phyloP scores from a whole-genome alignment of 306 rosid genomes.

The Quercus parvula region DNA sequence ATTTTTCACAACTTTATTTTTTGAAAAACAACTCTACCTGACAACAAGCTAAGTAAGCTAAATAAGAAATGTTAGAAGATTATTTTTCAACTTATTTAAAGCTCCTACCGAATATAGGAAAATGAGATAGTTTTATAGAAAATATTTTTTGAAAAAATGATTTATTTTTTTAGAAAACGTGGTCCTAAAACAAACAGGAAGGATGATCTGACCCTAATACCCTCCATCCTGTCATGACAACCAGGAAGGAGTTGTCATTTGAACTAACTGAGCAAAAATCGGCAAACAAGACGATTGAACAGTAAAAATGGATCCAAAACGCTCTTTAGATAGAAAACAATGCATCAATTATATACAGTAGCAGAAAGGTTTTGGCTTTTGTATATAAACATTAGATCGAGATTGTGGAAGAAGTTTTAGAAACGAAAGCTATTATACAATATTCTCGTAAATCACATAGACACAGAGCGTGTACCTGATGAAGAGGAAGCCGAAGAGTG shows the following conservation, averaged over 20 bases:
- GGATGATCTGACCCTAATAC: no score
- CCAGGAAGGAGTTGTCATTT: no score
- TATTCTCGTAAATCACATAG: neutral
- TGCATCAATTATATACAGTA: neutral
- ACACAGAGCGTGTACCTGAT: conserved; percentile 35
- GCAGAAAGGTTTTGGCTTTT: neutral
- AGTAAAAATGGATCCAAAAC: conserved; percentile 9
- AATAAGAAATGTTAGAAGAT: rapidly evolving
- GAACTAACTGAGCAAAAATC: neutral
- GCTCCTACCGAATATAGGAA: rapidly evolving
- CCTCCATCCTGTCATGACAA: no score
- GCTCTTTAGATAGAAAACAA: neutral
- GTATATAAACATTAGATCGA: neutral
- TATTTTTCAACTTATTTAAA: rapidly evolving
- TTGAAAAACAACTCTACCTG: rapidly evolving
- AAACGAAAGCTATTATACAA: neutral
- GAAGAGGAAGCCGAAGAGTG: conserved; percentile 42
- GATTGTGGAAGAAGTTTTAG: neutral
- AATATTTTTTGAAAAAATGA: no score
- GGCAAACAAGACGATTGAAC: neutral
- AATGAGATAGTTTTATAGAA: no score
- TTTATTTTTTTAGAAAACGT: rapidly evolving
- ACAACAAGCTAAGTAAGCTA: rapidly evolving
- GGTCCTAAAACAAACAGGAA: no score
- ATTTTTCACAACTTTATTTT: rapidly evolving